phyloP scores from a whole-genome alignment of 2,329 filamentous ascomycete species.

The Pseudogymnoascus sp. region DNA sequence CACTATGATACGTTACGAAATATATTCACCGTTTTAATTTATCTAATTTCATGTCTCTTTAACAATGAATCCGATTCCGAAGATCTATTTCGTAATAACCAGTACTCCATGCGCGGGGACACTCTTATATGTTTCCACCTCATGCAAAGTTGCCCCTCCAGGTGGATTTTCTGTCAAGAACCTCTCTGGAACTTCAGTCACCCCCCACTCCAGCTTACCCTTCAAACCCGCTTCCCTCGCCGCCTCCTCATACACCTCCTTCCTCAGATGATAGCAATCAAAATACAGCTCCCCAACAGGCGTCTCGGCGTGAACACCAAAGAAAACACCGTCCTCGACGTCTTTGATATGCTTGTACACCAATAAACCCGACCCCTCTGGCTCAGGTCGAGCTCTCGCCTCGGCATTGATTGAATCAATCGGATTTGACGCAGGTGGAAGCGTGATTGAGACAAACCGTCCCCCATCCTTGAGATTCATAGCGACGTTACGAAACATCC shows the following conservation, averaged over 20 bases:
- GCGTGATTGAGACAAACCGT: conserved; percentile 28
- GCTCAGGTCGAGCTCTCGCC: conserved; percentile 14
- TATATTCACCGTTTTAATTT: neutral
- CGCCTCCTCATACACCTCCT: conserved; percentile 25
- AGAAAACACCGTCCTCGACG: conserved; percentile 21
- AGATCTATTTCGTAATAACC: conserved; percentile 19
- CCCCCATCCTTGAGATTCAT: conserved; percentile 32
- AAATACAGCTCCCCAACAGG: conserved; percentile 22
- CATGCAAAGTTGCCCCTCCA: conserved; percentile 21
- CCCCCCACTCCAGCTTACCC: conserved; percentile 24
- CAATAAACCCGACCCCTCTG: conserved; percentile 18
- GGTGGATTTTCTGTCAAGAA: conserved; percentile 18
- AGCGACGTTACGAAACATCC: conserved; percentile 32
- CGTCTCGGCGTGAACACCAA: conserved; percentile 17
- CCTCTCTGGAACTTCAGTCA: conserved; percentile 21
- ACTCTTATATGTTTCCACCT: conserved; percentile 23
- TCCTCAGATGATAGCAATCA: conserved; percentile 25
- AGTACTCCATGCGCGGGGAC: conserved; percentile 23
- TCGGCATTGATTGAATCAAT: conserved; percentile 20
- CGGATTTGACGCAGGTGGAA: conserved; percentile 20
- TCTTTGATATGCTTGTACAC: conserved; percentile 15
- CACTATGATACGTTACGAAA: neutral
- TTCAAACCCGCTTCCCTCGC: conserved; percentile 26
- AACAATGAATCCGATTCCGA: neutral
- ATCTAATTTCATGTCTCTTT: neutral